A percentile compares a stretch with the other conserved stretches of the same genome.
phyloP scores from a whole-genome alignment of 108 stramenopile genomes.

The Skeletonema menzelii region DNA sequence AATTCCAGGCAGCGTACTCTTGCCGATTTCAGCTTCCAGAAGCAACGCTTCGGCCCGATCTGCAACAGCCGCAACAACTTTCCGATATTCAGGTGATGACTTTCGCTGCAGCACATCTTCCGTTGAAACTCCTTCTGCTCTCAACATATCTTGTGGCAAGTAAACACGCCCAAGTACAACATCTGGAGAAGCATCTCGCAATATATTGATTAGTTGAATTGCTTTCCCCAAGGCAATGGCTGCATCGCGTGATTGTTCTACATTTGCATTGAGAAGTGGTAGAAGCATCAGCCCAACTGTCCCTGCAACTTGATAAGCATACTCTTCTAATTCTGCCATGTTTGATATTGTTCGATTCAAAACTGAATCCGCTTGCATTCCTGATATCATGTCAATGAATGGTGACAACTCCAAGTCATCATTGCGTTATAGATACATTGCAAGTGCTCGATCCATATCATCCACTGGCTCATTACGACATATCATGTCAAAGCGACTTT shows the following conservation, averaged over 20 bases:
- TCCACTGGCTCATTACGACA: conserved; percentile 4
- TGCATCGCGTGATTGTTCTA: conserved; percentile 10
- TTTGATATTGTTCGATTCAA: conserved; percentile 7
- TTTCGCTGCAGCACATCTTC: background rate
- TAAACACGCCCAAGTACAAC: conserved; percentile 23
- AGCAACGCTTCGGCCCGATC: conserved; percentile 10
- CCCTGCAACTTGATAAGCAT: conserved; percentile 40
- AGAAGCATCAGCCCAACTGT: conserved; percentile 33
- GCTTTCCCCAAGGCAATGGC: conserved; percentile 29
- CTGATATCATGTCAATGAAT: conserved; percentile 29
- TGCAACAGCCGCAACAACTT: conserved; percentile 17
- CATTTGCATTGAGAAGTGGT: conserved; percentile 13
- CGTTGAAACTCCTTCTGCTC: background rate
- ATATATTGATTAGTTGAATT: conserved; percentile 32
- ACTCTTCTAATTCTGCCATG: conserved; percentile 30
- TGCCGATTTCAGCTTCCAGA: conserved; percentile 14
- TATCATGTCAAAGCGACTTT: conserved; percentile 1
- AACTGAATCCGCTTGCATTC: conserved; percentile 29
- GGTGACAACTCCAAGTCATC: conserved; percentile 7
- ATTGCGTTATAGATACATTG: conserved; percentile 2
- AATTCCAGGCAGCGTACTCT: conserved; percentile 15
- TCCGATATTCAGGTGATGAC: conserved; percentile 15
- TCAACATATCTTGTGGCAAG: conserved; percentile 24
- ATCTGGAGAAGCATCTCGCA: conserved; percentile 31
- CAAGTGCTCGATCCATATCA: conserved; percentile 15